phyloP scores from a whole-genome alignment of 2,329 filamentous ascomycete genomes.

The Fusarium staphyleae region DNA sequence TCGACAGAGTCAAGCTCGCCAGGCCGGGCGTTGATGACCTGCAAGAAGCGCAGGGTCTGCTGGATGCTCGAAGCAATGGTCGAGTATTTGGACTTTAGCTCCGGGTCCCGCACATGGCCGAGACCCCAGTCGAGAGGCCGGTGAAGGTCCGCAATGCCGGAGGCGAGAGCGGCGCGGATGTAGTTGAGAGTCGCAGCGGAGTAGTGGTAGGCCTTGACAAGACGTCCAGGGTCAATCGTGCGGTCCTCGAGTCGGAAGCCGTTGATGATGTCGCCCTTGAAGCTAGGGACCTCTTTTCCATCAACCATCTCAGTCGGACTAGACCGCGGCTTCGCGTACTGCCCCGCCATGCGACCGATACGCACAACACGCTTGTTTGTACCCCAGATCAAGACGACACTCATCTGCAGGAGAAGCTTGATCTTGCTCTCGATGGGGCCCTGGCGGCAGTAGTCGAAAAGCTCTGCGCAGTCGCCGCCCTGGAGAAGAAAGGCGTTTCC shows the following conservation, averaged over 20 bases:
- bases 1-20: slow-evolving; percentile 90
- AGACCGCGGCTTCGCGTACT: slow-evolving; percentile 95
- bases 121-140: slow-evolving; percentile 94
- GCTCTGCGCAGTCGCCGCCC: slow-evolving; percentile 95
- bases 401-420: slow-evolving; percentile 97
- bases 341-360: slow-evolving; percentile 94
- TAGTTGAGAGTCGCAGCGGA: slow-evolving; percentile 96
- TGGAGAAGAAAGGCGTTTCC: slow-evolving; percentile 94
- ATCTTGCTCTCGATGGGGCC: slow-evolving; percentile 93
- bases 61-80: slow-evolving; percentile 85
- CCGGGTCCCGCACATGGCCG: slow-evolving; percentile 85
- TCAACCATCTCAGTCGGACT: slow-evolving; percentile 84
- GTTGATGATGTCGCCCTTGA: slow-evolving; percentile 95
- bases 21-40: slow-evolving; percentile 86
- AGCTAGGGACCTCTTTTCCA: slow-evolving; percentile 83
- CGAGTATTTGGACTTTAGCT: slow-evolving; percentile 85
- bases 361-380: slow-evolving; percentile 82
- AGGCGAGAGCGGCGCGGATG: slow-evolving; percentile 80
- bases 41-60: slow-evolving; percentile 92
- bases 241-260: slow-evolving; percentile 80
- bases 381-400: slow-evolving; percentile 92
- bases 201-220: slow-evolving; percentile 93
- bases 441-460: slow-evolving; percentile 95
- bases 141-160: slow-evolving; percentile 92
- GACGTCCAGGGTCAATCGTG: slow-evolving; percentile 79